These are phyloP conservation scores for Discostella stelligera DNA, from an alignment of 352 stramenopile species.

Conservation along the genomic window DNA sequence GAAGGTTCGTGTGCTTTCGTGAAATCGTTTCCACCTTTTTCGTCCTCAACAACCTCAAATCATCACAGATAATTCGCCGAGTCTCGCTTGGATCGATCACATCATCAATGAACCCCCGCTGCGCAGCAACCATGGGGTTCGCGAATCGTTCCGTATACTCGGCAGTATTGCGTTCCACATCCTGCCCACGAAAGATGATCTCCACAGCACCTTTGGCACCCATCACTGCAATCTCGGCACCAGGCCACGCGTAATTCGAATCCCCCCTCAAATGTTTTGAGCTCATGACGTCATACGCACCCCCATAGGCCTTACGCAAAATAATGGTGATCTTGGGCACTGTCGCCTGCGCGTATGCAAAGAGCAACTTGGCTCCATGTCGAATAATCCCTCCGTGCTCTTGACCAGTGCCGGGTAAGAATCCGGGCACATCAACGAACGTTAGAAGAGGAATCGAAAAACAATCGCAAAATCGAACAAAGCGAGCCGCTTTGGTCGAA, in stretches of 20 bases:
- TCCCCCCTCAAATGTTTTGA: conserved; percentile 97
- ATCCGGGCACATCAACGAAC: conserved; percentile 98
- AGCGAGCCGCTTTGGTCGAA: conserved; percentile 94
- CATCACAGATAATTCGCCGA: conserved; percentile 91
- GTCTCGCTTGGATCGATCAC: conserved; percentile 95
- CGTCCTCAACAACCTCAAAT: conserved; percentile 91
- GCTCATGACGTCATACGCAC: conserved; percentile 98
- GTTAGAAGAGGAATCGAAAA: conserved; percentile 99
- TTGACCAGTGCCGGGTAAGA: conserved; percentile 94
- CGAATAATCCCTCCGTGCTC: conserved; percentile 94
- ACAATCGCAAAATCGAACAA: conserved; percentile 96
- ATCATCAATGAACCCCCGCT: conserved; percentile 97
- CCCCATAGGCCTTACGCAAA: conserved; percentile 97
- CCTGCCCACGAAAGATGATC: conserved; percentile 96
- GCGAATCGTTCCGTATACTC: conserved; percentile 95
- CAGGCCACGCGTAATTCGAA: conserved; percentile 94
- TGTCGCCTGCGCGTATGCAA: conserved; percentile 96
- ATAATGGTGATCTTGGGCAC: conserved; percentile 99
- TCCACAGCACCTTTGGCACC: conserved; percentile 91
- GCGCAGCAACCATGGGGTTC: conserved; percentile 94
- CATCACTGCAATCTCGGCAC: conserved; percentile 85
- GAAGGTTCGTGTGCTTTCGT: conserved; percentile 98
- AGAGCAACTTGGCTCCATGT: conserved; percentile 96
- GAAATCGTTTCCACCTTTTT: conserved; percentile 92
- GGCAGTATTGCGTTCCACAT: conserved; percentile 92